Evolutionary conservation across 2,329 filamentous ascomycete genomes (phyloP), one percentile per base, ranked within the genome.

Genomic region (Colletotrichum lini): DNA sequence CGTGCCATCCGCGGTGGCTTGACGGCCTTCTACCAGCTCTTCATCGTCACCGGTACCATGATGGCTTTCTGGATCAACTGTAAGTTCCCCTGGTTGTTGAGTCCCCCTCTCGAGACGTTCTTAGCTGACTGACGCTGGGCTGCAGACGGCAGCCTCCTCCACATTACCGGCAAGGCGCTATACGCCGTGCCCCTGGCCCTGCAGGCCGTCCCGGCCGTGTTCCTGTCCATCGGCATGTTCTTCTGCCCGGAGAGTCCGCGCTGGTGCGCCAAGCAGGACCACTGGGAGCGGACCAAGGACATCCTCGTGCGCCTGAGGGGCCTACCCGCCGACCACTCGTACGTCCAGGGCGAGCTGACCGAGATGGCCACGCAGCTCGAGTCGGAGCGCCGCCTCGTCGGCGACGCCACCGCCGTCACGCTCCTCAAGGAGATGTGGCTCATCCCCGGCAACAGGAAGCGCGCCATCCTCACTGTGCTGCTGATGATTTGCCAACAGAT

Each of bases 401-500:
- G 86, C 13, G 85, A 87, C 65, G 85, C 87, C 16, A 84, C 78
- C 21, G 84, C 82, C 72, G 88, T 85, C 85, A 88, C 90, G 65
- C 82, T 92, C 18, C 85, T 90, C 75, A 89, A 85, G 75, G 91
- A 93, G 79, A 91, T 92, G 86, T 90, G 87, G 84, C 80, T 84
- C 7, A 86, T 91, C 64, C 81, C 85, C 1, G 86, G 86, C 1
- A 91, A 93, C 81, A 85, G 91, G 68, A 91, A 91, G 76, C 87
- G 91, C 61, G 89, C 88, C 2, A 79, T 92, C 57, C 86, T 93
- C 67, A 91, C 89, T 40, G 87, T 94, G 58, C 49, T 82, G 2
- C 80, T 89, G 62, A 84, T 91, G 91, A 82, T 93, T 49, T 93
- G 90, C 78, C 92, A 94, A 79, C 91, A 93, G 78, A 92, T 93